Evolutionary conservation across 116 monocot genomes (phyloP), one percentile per base, ranked within the genome.

Genomic region (Dioscorea cayenensis): DNA sequence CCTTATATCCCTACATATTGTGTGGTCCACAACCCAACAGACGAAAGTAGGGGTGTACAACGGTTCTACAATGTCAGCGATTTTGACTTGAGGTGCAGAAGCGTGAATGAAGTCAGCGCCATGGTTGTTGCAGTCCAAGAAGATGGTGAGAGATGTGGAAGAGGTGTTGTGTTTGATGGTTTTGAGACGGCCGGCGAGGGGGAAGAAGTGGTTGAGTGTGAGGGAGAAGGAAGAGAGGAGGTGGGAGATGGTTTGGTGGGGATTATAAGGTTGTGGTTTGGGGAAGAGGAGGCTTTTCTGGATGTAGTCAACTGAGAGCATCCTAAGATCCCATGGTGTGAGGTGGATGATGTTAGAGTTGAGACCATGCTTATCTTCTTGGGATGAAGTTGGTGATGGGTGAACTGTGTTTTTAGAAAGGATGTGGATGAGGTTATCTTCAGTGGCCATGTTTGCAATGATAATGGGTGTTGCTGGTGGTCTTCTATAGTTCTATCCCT

Each of bases 151-250:
- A 29, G 67, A 38, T 7, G 37, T 7, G 2, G 67, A 48, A 0
- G 16, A 16, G 16, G 66, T 66, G n/a, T 10, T 4, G 55, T 27
- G 35, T 5, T 60, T 66, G 17, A 60, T 28, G 23, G 60, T 66
- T 10, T n/a, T 18, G 66, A 80, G 35, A 17, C 80, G 80, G 23
- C 80, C 80, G 51, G 75, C 75, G 29, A 80, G 75, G 16, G 80
- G 74, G 32, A 65, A 80, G 61, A 80, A 80, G 60, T 80, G 80
- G 38, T 8, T 43, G 58, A 80, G 75, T 14, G 80, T 58, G 12
- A 32, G 10, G 14, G 80, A 65, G 27, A 80, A 64, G 11, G 80
- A 66, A 28, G 75, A 32, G 14, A 63, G 59, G 29, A 80, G 80
- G 11, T 5, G 18, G 51, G 50, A 2, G 70, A 80, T 59, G n/a